A percentile compares a stretch with the other conserved stretches of the same genome.
Conservation (phyloP, 768 basidiomycete species). For the Termitomyces heimii region DNA sequence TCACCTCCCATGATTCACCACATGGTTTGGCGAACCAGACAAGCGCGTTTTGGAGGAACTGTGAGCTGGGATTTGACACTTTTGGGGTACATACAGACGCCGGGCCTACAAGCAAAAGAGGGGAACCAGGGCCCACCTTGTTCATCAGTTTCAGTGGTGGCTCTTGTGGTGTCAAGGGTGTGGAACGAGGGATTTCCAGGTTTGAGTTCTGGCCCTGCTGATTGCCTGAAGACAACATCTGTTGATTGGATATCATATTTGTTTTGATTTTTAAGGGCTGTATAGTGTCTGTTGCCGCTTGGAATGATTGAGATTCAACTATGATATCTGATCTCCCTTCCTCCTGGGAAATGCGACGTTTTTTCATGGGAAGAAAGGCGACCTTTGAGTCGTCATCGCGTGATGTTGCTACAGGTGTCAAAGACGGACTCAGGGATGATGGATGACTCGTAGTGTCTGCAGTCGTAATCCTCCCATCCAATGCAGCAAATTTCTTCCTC, state of each 20-base stretch:
- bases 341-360: not conserved
- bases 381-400: not conserved
- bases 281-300: not conserved
- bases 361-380: not conserved
- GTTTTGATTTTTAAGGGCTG: constrained; percentile 4
- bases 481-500: constrained; percentile 32
- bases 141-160: not conserved
- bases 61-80: not conserved
- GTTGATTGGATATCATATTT: not conserved
- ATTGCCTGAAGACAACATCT: not conserved
- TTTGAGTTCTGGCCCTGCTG: not conserved
- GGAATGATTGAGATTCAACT: not conserved
- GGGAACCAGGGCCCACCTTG: not conserved
- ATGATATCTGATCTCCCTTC: not conserved
- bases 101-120: not conserved
- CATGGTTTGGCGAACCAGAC: constrained; percentile 26
- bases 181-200: not conserved
- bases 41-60: constrained; percentile 14
- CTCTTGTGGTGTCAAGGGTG: constrained; percentile 2
- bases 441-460: not conserved
- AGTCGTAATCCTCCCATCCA: constrained; percentile 13
- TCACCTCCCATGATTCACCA: constrained; percentile 19
- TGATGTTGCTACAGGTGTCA: not conserved
- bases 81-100: not conserved
- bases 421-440: not conserved